Evolutionary conservation across 192 early-diverging fungal species (phyloP).

Genomic region (Gryganskiella cystojenkinii): DNA sequence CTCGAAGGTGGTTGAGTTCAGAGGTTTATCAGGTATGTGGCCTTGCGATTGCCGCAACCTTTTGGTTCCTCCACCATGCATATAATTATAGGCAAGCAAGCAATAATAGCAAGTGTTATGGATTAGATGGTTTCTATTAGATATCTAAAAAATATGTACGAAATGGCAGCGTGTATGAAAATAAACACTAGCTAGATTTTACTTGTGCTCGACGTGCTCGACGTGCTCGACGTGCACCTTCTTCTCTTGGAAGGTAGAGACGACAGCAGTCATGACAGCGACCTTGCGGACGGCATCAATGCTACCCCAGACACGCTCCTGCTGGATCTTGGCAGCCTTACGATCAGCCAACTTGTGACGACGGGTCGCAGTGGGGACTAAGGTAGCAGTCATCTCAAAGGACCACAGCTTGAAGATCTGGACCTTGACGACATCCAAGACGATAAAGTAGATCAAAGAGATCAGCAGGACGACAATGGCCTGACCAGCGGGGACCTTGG

Average conservation of each 20-base stretch:
- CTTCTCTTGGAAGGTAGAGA: neutral
- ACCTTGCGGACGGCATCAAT: constrained; percentile 20
- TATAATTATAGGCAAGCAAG: too few relatives aligned
- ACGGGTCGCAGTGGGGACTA: constrained; percentile 74
- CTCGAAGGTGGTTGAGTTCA: too few relatives aligned
- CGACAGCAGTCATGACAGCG: constrained; percentile 15
- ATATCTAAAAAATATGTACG: too few relatives aligned
- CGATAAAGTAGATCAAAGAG: constrained; percentile 74
- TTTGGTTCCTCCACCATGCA: too few relatives aligned
- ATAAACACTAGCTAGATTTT: too few relatives aligned
- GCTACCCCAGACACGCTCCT: constrained; percentile 52
- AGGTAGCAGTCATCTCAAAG: constrained; percentile 81
- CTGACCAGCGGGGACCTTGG: constrained; percentile 66
- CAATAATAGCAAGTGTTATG: too few relatives aligned
- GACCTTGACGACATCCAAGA: constrained; percentile 65
- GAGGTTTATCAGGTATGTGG: too few relatives aligned
- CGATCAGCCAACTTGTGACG: constrained; percentile 61
- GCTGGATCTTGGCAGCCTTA: constrained; percentile 51
- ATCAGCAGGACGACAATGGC: constrained; percentile 68
- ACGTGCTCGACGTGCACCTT: too few relatives aligned
- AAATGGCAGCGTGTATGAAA: too few relatives aligned
- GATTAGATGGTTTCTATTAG: too few relatives aligned
- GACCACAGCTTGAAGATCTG: constrained; percentile 73
- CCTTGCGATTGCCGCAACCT: too few relatives aligned
- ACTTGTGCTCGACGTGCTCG: too few relatives aligned